Conservation (phyloP, 78 protist genomes). For the Dictyostelium brefeldianum region DNA sequence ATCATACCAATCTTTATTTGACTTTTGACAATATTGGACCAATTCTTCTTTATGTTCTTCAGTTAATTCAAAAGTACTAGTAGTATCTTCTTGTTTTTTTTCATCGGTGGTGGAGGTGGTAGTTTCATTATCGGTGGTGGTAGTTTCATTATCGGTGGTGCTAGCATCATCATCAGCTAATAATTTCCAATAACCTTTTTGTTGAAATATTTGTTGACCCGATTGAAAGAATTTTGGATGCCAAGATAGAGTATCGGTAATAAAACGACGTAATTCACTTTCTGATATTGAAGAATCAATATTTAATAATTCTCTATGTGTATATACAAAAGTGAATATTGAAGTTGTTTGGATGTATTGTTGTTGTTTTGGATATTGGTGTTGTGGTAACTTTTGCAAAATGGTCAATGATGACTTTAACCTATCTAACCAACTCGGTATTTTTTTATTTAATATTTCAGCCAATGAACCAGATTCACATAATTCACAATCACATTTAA, state of each 20-base stretch:
- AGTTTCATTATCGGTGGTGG: neutral
- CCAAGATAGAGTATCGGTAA: neutral
- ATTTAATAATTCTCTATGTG: neutral
- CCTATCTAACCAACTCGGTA: conserved; percentile 12
- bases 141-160: neutral
- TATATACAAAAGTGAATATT: neutral
- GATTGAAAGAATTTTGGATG: conserved; percentile 10
- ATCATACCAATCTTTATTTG: neutral
- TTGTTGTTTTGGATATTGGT: neutral
- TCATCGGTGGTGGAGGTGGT: neutral
- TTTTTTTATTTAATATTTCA: neutral
- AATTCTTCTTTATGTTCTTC: neutral
- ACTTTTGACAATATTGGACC: neutral
- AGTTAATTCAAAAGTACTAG: neutral
- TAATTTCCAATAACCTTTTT: conserved; percentile 17
- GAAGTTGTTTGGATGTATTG: neutral
- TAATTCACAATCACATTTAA: conserved; percentile 4
- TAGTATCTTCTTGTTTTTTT: neutral
- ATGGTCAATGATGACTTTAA: neutral
- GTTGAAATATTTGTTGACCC: neutral
- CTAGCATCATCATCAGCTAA: neutral
- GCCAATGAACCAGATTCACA: neutral
- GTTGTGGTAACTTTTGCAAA: neutral
- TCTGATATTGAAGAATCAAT: neutral
- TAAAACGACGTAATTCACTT: neutral